These are phyloP conservation scores for Ophiostoma montium DNA, from an alignment of 2,329 filamentous ascomycete species.

Conservation along the genomic window DNA sequence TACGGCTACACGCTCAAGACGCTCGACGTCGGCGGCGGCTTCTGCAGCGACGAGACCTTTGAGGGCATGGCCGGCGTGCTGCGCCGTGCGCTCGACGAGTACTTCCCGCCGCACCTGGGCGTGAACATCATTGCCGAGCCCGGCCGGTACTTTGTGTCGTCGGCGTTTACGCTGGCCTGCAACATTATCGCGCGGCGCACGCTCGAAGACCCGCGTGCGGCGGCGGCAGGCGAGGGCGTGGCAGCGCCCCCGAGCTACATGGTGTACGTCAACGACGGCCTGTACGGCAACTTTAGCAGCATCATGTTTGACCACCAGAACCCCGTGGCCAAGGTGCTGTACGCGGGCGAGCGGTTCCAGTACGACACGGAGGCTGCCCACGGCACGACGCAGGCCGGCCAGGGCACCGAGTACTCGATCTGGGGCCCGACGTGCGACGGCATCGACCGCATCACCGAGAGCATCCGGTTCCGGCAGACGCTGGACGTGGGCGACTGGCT, in stretches of 20 bases:
- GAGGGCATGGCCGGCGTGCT: conserved; percentile 79
- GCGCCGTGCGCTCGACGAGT: conserved; percentile 64
- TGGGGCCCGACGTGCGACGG: conserved; percentile 98
- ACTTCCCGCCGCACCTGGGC: conserved; percentile 60
- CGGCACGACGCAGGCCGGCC: conserved; percentile 22
- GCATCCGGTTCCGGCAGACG: conserved; percentile 59
- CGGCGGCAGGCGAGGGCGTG: conserved; percentile 31
- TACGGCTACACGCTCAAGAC: conserved; percentile 73
- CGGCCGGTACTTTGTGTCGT: conserved; percentile 88
- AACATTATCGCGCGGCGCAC: conserved; percentile 93
- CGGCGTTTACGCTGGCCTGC: conserved; percentile 86
- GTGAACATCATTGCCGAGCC: conserved; percentile 90
- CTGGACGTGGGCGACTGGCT: conserved; percentile 94
- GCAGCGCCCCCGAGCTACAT: conserved; percentile 62
- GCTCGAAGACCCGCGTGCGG: conserved; percentile 49
- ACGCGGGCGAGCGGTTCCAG: conserved; percentile 40
- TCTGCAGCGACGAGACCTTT: conserved; percentile 70
- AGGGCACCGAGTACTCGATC: conserved; percentile 73
- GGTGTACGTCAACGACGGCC: conserved; percentile 93
- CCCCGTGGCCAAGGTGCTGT: conserved; percentile 70
- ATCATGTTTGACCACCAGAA: conserved; percentile 99
- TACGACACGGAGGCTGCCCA: conserved; percentile 33
- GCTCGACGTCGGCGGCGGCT: conserved; percentile 88
- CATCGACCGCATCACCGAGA: conserved; percentile 84
- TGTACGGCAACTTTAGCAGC: conserved; percentile 97